These are phyloP conservation scores for Dendrobium officinale DNA, from an alignment of 106 monocot genomes.

Conservation along the genomic window DNA sequence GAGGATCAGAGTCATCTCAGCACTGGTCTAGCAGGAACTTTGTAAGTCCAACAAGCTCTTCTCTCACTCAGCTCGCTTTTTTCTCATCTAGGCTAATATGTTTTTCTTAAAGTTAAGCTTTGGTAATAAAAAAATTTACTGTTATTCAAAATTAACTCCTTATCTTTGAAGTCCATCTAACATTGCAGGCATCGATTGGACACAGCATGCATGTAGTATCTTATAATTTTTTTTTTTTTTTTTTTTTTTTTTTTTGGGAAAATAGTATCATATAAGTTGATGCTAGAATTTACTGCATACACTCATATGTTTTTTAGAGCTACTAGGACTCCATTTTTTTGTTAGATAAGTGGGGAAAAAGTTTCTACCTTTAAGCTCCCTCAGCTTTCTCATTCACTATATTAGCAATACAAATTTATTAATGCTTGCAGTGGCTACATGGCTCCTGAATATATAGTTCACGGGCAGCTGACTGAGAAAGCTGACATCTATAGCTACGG, in stretches of 20 bases:
- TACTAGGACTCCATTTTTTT: no score
- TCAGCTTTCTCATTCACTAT: no score
- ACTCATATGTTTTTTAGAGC: no score
- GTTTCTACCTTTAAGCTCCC: no score
- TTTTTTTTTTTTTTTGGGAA: no score
- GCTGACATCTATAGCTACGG: constrained; percentile 63
- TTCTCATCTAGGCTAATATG: background rate
- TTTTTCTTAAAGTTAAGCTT: background rate
- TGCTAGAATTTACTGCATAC: no score
- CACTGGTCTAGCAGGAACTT: constrained; percentile 64
- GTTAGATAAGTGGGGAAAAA: no score
- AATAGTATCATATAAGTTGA: background rate
- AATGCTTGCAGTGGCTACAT: constrained; percentile 47
- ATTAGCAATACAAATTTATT: background rate
- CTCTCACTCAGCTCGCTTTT: background rate
- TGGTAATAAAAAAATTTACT: background rate
- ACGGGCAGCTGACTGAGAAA: constrained; percentile 58
- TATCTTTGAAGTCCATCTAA: background rate
- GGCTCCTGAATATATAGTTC: constrained; percentile 66
- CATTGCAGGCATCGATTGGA: background rate
- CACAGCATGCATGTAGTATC: background rate
- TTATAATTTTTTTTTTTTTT: no score
- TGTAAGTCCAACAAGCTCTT: constrained; percentile 27
- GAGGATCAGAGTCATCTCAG: constrained; percentile 68
- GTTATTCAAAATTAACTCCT: background rate